phyloP scores from a whole-genome alignment of 345 rosid species.

The Zanthoxylum bungeanum region DNA sequence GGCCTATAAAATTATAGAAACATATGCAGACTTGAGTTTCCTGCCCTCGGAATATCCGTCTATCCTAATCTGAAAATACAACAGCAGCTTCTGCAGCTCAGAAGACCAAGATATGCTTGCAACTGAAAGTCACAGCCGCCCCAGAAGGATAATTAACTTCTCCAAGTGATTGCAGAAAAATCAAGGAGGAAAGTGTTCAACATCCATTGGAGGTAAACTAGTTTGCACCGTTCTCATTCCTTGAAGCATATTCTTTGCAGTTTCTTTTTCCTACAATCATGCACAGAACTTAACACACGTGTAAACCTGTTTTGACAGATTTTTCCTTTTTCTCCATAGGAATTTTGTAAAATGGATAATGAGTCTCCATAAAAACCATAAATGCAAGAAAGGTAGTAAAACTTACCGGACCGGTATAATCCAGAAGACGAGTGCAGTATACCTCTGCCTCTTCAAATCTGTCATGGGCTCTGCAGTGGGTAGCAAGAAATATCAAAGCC shows the following conservation, averaged over 20 bases:
- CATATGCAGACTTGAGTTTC: not conserved
- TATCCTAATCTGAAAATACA: not conserved
- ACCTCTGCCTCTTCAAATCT: slow-evolving; percentile 93
- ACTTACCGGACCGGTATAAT: slow-evolving; percentile 90
- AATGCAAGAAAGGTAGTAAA: not conserved
- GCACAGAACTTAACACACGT: slow-evolving; percentile 2
- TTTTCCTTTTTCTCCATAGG: not conserved
- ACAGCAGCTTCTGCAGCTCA: not conserved
- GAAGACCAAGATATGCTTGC: slow-evolving; percentile 2
- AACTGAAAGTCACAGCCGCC: slow-evolving; percentile 1
- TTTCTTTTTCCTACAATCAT: slow-evolving; percentile 78
- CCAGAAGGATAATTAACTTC: not conserved
- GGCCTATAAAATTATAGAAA: not conserved
- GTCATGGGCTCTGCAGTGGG: slow-evolving; percentile 57
- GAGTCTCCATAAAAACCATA: not conserved
- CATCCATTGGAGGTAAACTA: slow-evolving; percentile 65
- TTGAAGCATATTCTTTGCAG: slow-evolving; percentile 75
- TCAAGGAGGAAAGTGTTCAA: slow-evolving; percentile 72
- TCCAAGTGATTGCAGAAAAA: not conserved
- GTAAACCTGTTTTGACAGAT: slow-evolving; percentile 3
- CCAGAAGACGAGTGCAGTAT: slow-evolving; percentile 87
- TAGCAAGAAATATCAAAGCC: slow-evolving; percentile 82
- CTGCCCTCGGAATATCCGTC: not conserved
- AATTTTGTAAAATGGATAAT: not conserved
- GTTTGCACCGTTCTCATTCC: slow-evolving; percentile 63